A percentile compares a stretch with the other conserved stretches of the same genome.
These are phyloP conservation scores for Physcomitrellopsis africana DNA, from an alignment of 225 moss, liverwort and hornwort genomes.

Conservation along the genomic window DNA sequence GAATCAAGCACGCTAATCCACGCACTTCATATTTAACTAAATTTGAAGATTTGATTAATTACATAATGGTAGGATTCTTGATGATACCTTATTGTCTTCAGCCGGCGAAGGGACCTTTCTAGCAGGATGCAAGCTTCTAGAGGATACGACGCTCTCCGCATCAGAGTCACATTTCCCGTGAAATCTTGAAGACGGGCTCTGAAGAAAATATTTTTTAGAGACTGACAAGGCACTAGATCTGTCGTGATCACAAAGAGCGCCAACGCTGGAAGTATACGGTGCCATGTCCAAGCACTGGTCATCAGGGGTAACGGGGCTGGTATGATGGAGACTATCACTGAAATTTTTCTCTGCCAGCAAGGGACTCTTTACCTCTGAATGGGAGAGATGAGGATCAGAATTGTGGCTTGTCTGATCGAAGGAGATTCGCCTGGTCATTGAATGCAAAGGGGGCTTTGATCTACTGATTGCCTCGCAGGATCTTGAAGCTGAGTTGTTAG, in stretches of 20 bases:
- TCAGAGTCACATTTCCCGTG: slow-evolving; percentile 43
- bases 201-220: slow-evolving; percentile 59
- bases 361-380: slow-evolving; percentile 25
- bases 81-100: slow-evolving; percentile 38
- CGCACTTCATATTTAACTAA: background rate
- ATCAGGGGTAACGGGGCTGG: slow-evolving; percentile 41
- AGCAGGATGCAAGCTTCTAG: slow-evolving; percentile 22
- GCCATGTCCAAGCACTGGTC: background rate
- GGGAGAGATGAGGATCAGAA: slow-evolving; percentile 12
- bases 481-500: slow-evolving; percentile 18
- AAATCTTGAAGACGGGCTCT: slow-evolving; percentile 40
- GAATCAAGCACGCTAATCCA: background rate
- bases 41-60: no score
- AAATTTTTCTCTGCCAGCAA: slow-evolving; percentile 21
- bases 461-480: slow-evolving; percentile 35
- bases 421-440: slow-evolving; percentile 38
- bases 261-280: slow-evolving; percentile 16
- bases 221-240: slow-evolving; percentile 47
- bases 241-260: slow-evolving; percentile 22
- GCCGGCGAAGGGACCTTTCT: slow-evolving; percentile 3
- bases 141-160: slow-evolving; percentile 40
- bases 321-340: slow-evolving; percentile 29
- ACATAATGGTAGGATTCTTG: background rate
- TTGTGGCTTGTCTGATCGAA: slow-evolving; percentile 42
- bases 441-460: slow-evolving; percentile 35